Evolutionary conservation across 2,329 filamentous ascomycete genomes (phyloP).

Genomic region (Fusarium sambucinum): DNA sequence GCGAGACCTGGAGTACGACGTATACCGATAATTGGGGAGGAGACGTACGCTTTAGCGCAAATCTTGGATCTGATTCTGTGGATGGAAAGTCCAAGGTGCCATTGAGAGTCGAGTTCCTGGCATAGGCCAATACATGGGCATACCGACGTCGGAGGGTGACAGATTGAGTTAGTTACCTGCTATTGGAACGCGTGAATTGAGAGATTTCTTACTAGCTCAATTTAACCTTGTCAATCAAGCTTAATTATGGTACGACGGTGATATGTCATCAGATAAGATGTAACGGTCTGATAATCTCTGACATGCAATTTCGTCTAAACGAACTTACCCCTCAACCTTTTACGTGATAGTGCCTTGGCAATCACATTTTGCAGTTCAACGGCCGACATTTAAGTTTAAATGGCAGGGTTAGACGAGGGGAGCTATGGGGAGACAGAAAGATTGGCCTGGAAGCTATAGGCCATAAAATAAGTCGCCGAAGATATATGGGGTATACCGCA

Average conservation of each 20-base stretch:
- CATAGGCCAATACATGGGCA: too few species aligned
- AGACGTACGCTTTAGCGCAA: neutral
- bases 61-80: neutral
- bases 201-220: neutral
- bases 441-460: too few species aligned
- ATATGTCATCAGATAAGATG: conserved; percentile 35
- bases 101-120: neutral
- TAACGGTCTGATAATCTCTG: conserved; percentile 16
- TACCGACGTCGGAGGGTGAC: too few species aligned
- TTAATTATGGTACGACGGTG: neutral
- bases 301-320: conserved; percentile 8
- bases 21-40: neutral
- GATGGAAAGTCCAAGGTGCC: neutral
- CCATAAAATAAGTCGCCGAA: too few species aligned
- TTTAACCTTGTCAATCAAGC: neutral
- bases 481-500: too few species aligned
- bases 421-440: too few species aligned
- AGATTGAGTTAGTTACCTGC: neutral
- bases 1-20: neutral
- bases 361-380: rapidly evolving
- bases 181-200: neutral
- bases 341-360: conserved; percentile 22
- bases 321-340: neutral
- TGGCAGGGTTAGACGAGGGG: conserved; percentile 1
- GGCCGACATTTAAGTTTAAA: conserved; percentile 2